Evolutionary conservation across 805 yeast genomes (phyloP), one percentile per base, ranked within the genome.

Genomic region (Danielia oregonensis): DNA sequence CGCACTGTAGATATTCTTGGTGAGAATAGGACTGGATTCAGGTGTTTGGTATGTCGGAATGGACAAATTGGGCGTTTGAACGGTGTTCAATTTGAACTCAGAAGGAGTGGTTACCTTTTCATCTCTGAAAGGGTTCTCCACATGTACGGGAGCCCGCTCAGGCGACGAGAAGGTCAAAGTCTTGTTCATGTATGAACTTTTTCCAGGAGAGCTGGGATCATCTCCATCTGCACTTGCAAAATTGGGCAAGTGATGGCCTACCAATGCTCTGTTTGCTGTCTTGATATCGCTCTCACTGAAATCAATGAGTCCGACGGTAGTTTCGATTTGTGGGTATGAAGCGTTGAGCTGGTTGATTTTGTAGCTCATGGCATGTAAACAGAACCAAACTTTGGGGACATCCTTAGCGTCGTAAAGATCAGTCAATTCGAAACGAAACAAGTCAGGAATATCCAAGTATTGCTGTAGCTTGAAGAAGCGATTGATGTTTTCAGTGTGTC

Each of bases 321-420:
- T 74, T 22, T 69, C 72, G 52, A 91, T 73, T 4, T 67, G 61
- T 1, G 89, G 86, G 15, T 81, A 79, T 13, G 63, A 61, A 5
- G 56, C 35, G 17, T 74, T 72, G 17, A 76, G 67, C 46, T 71
- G 68, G 39, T 81, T 72, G 36, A 93, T 68, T 54, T 86, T 76
- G 46, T 76, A 86, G 32, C 88, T 79, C 44, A 91, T 62, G 2
- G 96, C 96, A 63, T 91, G 96, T 24, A 93, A 61, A 48, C 97
- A 89, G 59, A 87, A 88, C 54, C 93, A 83, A 17, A 93, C 97
- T 53, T 86, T 89, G 11, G 97, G 97, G 14, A 89, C 75, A 53
- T 91, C 85, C 51, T 87, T 89, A 52, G 82, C 82, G 53, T 93
- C 97, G 60, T 88, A 93, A 24, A 93, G 68, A 59, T 93, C 98